Conservation (phyloP, 2,329 filamentous ascomycete species). For the Talaromyces rugulosus region DNA sequence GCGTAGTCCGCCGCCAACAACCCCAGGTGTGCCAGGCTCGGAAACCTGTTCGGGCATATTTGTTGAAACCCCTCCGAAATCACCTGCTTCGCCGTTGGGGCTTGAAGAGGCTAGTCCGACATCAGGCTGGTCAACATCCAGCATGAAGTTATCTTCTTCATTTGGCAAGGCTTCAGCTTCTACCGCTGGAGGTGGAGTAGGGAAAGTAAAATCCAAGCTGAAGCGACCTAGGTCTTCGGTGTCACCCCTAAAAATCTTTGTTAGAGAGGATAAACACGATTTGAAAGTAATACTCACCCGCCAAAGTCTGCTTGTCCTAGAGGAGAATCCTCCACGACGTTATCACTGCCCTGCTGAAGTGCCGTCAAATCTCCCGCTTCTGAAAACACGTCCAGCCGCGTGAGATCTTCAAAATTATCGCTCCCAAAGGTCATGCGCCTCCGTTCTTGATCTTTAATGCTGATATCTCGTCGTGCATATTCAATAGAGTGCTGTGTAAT, state of each 20-base stretch:
- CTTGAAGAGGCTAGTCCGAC: constrained; percentile 23
- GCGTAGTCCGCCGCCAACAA: constrained; percentile 33
- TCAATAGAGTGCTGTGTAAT: constrained; percentile 40
- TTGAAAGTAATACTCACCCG: constrained; percentile 24
- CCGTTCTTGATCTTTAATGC: constrained; percentile 34
- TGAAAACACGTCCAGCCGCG: constrained; percentile 41
- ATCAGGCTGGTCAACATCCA: constrained; percentile 23
- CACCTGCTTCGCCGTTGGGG: constrained; percentile 19
- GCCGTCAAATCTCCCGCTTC: constrained; percentile 37
- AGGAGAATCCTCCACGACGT: constrained; percentile 31
- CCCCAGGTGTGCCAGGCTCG: constrained; percentile 27
- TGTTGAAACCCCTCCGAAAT: constrained; percentile 29
- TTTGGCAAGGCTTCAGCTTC: constrained; percentile 26
- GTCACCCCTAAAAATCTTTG: constrained; percentile 31
- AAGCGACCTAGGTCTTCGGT: constrained; percentile 41
- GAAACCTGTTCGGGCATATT: constrained; percentile 25
- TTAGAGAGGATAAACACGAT: constrained; percentile 13
- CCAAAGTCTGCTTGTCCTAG: constrained; percentile 37
- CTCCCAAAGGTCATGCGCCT: constrained; percentile 43
- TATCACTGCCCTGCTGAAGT: constrained; percentile 31
- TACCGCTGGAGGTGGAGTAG: constrained; percentile 25
- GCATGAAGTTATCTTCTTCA: constrained; percentile 33
- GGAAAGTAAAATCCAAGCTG: constrained; percentile 38
- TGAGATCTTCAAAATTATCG: constrained; percentile 49
- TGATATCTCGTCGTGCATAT: constrained; percentile 38